Evolutionary conservation across 306 rosid species (phyloP).

Genomic region (Canavalia ensiformis): DNA sequence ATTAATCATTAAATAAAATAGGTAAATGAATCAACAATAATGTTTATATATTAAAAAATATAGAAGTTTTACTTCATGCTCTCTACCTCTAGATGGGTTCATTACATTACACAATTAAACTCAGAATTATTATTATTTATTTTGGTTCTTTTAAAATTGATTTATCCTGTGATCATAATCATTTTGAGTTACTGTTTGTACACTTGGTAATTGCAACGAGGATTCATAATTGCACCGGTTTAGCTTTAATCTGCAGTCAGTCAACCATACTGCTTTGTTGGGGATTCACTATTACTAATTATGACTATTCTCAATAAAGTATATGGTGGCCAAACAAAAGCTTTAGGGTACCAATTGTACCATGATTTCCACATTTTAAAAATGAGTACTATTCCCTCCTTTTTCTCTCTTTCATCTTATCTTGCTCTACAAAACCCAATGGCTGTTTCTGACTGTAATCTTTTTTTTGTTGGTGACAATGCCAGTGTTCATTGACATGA

Average conservation of each 20-base stretch:
- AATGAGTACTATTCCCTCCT: conserved; percentile 16
- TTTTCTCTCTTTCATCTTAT: conserved; percentile 25
- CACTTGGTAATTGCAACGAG: conserved; percentile 55
- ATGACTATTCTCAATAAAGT: conserved; percentile 47
- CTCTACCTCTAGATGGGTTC: conserved; percentile 30
- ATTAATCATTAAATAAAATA: too few relatives aligned
- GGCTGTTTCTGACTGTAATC: conserved; percentile 1
- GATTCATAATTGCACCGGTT: conserved; percentile 51
- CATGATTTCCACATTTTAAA: conserved; percentile 46
- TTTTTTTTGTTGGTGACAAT: neutral
- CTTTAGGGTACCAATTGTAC: conserved; percentile 44
- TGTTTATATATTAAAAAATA: too few relatives aligned
- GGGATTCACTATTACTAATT: conserved; percentile 53
- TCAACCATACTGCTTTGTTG: conserved; percentile 60
- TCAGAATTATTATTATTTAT: neutral
- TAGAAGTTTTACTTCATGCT: too few relatives aligned
- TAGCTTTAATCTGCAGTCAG: conserved; percentile 60
- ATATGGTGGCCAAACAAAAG: conserved; percentile 48
- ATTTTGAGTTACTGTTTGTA: conserved; percentile 52
- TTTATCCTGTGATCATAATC: conserved; percentile 50
- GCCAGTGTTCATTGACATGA: conserved; percentile 42
- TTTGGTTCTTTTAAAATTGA: conserved; percentile 15
- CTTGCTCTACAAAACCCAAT: conserved; percentile 39
- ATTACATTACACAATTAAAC: conserved; percentile 37
- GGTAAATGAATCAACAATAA: too few relatives aligned